A percentile compares a stretch with the other conserved stretches of the same genome.
Conservation (phyloP, 2,329 filamentous ascomycete species). For the Fusarium sp. region DNA sequence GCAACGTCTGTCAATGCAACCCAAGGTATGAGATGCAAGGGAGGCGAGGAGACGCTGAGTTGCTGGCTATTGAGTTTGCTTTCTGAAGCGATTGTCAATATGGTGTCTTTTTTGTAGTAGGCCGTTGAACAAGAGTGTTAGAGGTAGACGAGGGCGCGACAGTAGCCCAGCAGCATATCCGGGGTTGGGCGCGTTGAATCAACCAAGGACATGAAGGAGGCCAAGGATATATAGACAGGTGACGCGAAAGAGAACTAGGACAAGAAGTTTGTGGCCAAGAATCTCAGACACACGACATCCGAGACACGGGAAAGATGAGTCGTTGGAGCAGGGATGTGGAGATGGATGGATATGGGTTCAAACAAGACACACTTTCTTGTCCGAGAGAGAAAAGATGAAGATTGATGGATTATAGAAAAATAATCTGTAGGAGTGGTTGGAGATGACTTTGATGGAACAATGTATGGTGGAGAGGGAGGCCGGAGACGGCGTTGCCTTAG, state of each 20-base stretch:
- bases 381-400: neutral
- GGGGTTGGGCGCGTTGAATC: slow-evolving; percentile 23
- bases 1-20: slow-evolving; percentile 33
- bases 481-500: slow-evolving; percentile 34
- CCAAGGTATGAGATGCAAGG: slow-evolving; percentile 18
- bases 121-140: slow-evolving; percentile 9
- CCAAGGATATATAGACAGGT: slow-evolving; percentile 13
- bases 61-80: neutral
- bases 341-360: neutral
- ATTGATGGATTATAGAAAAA: slow-evolving; percentile 11
- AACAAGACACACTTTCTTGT: neutral
- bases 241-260: neutral
- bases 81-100: slow-evolving; percentile 10
- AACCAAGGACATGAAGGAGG: slow-evolving; percentile 36
- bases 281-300: neutral
- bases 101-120: neutral
- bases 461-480: slow-evolving; percentile 21
- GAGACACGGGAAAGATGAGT: neutral
- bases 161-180: slow-evolving; percentile 37
- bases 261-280: neutral
- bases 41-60: slow-evolving; percentile 28
- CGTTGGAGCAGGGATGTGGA: neutral
- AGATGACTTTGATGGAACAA: slow-evolving; percentile 4
- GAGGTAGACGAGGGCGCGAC: slow-evolving; percentile 33
- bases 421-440: neutral